These are phyloP conservation scores for Populus euphratica DNA, from an alignment of 345 rosid species.

Conservation along the genomic window DNA sequence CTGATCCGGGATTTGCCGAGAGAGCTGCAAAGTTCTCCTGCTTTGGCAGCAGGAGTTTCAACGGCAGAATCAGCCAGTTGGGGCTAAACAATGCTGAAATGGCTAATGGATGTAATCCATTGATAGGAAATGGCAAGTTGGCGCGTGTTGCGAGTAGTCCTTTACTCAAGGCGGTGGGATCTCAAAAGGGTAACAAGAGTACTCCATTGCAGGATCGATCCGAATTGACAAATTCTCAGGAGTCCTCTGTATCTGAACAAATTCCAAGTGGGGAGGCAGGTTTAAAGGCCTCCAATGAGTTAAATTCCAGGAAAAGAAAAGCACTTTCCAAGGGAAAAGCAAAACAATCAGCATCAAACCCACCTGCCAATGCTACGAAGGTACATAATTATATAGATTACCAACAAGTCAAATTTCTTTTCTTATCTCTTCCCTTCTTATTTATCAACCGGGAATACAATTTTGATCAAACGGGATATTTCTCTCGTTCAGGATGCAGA, in stretches of 20 bases:
- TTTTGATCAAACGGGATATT: background rate
- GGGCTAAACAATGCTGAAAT: constrained; percentile 21
- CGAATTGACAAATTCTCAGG: constrained; percentile 46
- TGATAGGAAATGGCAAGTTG: constrained; percentile 35
- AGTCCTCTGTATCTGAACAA: constrained; percentile 48
- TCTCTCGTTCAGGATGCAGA: constrained; percentile 34
- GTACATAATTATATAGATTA: constrained; percentile 11
- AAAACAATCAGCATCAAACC: constrained; percentile 34
- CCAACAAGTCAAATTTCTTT: background rate
- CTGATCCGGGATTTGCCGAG: constrained; percentile 73
- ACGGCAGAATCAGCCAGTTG: constrained; percentile 40
- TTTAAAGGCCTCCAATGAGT: constrained; percentile 26
- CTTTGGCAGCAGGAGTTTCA: constrained; percentile 68
- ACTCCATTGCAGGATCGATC: constrained; percentile 28
- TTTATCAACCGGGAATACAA: background rate
- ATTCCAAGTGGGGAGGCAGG: constrained; percentile 29
- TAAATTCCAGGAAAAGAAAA: constrained; percentile 62
- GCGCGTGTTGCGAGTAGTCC: constrained; percentile 66
- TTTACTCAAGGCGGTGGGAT: constrained; percentile 38
- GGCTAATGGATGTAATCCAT: constrained; percentile 21
- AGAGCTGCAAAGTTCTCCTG: constrained; percentile 70
- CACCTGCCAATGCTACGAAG: constrained; percentile 26
- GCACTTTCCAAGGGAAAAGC: constrained; percentile 41
- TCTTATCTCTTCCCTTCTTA: background rate
- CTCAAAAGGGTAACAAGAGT: constrained; percentile 28